Conservation (phyloP, 345 rosid species). For the Aquilaria yunnanensis region DNA sequence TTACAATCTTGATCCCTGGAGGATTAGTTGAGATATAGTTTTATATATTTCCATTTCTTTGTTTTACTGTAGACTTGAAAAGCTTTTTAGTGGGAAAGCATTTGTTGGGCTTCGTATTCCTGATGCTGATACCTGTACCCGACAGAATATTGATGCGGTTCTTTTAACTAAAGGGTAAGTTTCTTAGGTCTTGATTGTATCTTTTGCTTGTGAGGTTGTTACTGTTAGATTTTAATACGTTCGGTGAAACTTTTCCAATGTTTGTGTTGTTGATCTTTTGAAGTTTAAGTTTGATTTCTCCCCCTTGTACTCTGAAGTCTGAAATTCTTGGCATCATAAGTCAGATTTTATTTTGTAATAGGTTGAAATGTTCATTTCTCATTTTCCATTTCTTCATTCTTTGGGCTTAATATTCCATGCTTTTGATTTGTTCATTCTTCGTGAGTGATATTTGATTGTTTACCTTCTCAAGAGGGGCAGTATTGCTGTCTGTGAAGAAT, state of each 20-base stretch:
- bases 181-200: neutral
- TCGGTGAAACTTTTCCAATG: neutral
- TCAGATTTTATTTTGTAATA: neutral
- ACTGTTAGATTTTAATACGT: neutral
- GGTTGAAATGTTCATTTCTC: neutral
- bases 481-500: constrained; percentile 75
- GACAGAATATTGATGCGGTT: constrained; percentile 63
- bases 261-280: neutral
- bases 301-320: too few relatives aligned
- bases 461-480: constrained; percentile 44
- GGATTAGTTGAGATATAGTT: neutral
- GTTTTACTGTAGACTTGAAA: constrained; percentile 53
- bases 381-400: constrained; percentile 4
- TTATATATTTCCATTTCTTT: neutral
- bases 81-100: constrained; percentile 78
- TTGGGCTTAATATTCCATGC: neutral
- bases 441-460: neutral
- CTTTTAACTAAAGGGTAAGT: constrained; percentile 62
- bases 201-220: neutral
- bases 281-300: neutral
- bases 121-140: constrained; percentile 73
- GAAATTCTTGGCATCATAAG: too few relatives aligned
- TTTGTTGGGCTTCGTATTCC: constrained; percentile 90
- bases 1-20: too few relatives aligned
- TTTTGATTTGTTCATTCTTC: neutral